Conservation (phyloP, 306 rosid species). For the Lupinus albus region DNA sequence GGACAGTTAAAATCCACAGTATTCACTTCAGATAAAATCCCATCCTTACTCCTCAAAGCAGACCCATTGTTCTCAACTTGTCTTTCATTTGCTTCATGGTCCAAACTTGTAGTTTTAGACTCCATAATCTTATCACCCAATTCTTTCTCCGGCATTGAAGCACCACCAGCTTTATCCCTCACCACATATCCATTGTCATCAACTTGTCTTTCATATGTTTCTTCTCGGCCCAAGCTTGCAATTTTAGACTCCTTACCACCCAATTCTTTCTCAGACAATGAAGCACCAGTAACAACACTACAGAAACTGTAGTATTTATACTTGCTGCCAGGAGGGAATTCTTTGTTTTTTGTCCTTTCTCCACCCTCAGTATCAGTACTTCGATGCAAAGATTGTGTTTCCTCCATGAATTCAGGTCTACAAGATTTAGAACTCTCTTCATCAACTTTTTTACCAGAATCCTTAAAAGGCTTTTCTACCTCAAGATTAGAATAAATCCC, state of each 20-base stretch:
- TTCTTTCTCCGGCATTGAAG: slow-evolving; percentile 40
- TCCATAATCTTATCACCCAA: slow-evolving; percentile 38
- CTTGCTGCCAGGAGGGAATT: slow-evolving; percentile 38
- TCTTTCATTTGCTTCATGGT: slow-evolving; percentile 35
- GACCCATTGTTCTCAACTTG: slow-evolving; percentile 30
- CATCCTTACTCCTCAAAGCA: slow-evolving; percentile 32
- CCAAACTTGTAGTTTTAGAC: slow-evolving; percentile 29
- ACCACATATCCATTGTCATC: slow-evolving; percentile 30
- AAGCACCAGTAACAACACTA: slow-evolving; percentile 40
- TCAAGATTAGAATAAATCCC: slow-evolving; percentile 30
- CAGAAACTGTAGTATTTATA: slow-evolving; percentile 20
- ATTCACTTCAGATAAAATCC: slow-evolving; percentile 24
- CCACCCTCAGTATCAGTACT: slow-evolving; percentile 34
- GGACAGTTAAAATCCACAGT: slow-evolving; percentile 31
- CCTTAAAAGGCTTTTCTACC: slow-evolving; percentile 31
- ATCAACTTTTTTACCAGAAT: slow-evolving; percentile 42
- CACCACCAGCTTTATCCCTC: slow-evolving; percentile 28
- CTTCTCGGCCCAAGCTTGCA: slow-evolving; percentile 26
- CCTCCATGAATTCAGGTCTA: slow-evolving; percentile 32
- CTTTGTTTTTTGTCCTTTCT: slow-evolving; percentile 39
- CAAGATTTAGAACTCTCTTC: slow-evolving; percentile 15
- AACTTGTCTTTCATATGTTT: slow-evolving; percentile 33
- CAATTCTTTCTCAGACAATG: slow-evolving; percentile 40
- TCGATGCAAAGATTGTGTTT: slow-evolving; percentile 21
- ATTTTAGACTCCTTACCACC: slow-evolving; percentile 38